Base-by-base conservation (phyloP, 1,139 yeast genomes). In the Sugiyamaella paludigena region DNA sequence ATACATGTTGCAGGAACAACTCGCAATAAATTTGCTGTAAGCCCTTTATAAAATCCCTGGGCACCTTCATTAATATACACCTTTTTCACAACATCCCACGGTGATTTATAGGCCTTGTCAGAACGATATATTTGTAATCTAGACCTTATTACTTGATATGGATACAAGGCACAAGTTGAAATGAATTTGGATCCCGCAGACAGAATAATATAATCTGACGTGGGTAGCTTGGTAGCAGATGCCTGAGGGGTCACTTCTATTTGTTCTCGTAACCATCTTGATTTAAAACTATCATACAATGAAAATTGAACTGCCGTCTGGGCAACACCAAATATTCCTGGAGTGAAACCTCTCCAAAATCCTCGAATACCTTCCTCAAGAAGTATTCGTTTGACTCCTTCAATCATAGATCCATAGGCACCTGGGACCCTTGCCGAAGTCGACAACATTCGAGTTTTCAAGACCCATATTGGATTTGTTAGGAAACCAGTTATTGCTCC, bases 381-480 rank as follows among this genome's bases (percentile, higher is more conserved):
- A 15, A 74, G 63, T 16, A 89, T 80, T 39, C 75, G 66, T 8
- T 52, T 55, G 0, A 81, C 61, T 0, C 95, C 95, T 53, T 83
- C 81, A 8, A 60, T 7, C 10, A 82, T 66, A 0, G 87, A 80
- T 11, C 63, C 66, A 61, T 87, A 87, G 0, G 87, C 84, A 7
- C 73, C 74, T 0, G 70, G 68, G 0, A 73, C 67, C 2, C 59
- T 55, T 33, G 73, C 69, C 12, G 80, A 71, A 1, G 87, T 73
- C 19, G 89, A 81, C 58, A 92, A 73, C 55, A 91, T 84, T 51
- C 98, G 74, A 0, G 98, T 92, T 67, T 92, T 92, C 36, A 88
- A 67, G 2, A 88, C 94, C 96, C 96, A 88, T 5, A 92, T 77
- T 0, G 98, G 98, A 64, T 89, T 92, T 0, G 98, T 91, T 12